phyloP scores from a whole-genome alignment of 768 basidiomycete species.

The Tulasnella sp. region DNA sequence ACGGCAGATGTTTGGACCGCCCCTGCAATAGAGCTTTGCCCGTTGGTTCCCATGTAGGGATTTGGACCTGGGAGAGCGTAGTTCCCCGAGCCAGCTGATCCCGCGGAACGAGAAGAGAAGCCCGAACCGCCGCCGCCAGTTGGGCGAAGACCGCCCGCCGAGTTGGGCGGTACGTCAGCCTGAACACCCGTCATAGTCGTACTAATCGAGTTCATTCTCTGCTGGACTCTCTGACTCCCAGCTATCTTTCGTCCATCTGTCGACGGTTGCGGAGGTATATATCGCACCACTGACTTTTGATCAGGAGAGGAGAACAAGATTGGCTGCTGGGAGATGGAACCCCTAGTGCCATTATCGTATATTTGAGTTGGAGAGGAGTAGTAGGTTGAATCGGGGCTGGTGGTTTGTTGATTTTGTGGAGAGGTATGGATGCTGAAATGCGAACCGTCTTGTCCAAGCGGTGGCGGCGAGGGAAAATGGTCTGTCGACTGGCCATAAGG shows the following conservation, averaged over 20 bases:
- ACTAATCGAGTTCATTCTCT: not conserved
- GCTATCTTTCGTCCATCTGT: not conserved
- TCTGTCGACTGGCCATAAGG: not conserved
- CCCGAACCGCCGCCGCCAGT: not conserved
- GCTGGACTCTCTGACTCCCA: constrained; percentile 1
- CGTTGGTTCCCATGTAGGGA: not conserved
- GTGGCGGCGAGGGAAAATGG: not conserved
- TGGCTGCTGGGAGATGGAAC: not conserved
- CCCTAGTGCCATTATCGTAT: not conserved
- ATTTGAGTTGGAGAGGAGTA: constrained; percentile 7
- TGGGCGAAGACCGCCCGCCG: not conserved
- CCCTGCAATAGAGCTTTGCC: not conserved
- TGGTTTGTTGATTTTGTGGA: not conserved
- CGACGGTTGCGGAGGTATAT: not conserved
- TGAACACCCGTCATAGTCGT: not conserved
- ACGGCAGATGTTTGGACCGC: not conserved
- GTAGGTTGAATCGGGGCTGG: constrained; percentile 8
- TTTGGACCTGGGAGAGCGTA: not conserved
- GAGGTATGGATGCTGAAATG: not conserved
- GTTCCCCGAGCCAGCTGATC: not conserved
- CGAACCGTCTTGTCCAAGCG: not conserved
- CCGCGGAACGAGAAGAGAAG: not conserved
- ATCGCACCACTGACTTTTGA: not conserved
- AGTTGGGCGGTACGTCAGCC: not conserved
- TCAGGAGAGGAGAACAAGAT: constrained; percentile 6